Evolutionary conservation across 257 asterid species (phyloP).

Genomic region (Vinca minor): DNA sequence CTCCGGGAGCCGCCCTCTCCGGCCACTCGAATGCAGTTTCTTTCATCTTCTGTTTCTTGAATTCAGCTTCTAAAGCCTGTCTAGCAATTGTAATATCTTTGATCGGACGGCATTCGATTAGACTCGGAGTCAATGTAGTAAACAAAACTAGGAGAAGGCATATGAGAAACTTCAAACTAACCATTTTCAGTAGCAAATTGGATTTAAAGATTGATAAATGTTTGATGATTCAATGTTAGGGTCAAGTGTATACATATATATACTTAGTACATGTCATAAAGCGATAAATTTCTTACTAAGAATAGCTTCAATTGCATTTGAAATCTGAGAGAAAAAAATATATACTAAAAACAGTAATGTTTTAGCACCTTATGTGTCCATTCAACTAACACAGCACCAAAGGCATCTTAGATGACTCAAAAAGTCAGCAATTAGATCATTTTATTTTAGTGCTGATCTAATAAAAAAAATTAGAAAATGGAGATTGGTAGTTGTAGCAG

Average conservation of each 20-base stretch:
- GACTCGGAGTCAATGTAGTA: constrained; percentile 23
- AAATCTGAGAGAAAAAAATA: constrained; percentile 17
- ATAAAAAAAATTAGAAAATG: constrained; percentile 1
- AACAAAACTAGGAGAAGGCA: constrained; percentile 33
- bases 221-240: background rate
- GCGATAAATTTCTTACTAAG: constrained; percentile 11
- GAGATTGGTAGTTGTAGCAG: constrained; percentile 28
- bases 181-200: constrained; percentile 23
- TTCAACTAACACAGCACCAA: background rate
- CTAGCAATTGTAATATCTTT: constrained; percentile 46
- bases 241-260: background rate
- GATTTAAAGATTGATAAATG: background rate
- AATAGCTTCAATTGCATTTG: constrained; percentile 13
- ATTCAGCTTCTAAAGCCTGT: constrained; percentile 19
- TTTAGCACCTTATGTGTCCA: constrained; percentile 24
- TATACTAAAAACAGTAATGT: constrained; percentile 1
- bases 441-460: constrained; percentile 4
- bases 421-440: constrained; percentile 7
- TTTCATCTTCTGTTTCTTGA: constrained; percentile 16
- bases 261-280: constrained; percentile 7
- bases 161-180: constrained; percentile 28
- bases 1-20: constrained; percentile 47
- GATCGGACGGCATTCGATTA: constrained; percentile 30
- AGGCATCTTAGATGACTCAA: background rate
- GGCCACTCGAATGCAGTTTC: constrained; percentile 26